phyloP scores from a whole-genome alignment of 306 rosid genomes.

The Cucurbita argyrosperma region DNA sequence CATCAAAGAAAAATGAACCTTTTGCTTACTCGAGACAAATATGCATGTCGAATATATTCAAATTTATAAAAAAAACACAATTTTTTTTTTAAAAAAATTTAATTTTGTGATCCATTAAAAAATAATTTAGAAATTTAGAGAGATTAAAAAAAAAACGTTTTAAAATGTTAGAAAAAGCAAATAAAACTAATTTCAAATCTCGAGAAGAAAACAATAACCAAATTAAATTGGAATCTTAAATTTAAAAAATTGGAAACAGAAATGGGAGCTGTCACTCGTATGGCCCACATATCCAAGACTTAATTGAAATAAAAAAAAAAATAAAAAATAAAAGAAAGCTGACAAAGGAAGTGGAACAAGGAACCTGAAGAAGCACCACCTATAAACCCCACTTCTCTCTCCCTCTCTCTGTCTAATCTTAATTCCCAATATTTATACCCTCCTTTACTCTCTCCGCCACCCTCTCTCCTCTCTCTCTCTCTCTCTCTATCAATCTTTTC shows the following conservation, averaged over 20 bases:
- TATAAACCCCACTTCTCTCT: not conserved
- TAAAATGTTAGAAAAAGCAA: too few species aligned
- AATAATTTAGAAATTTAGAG: too few species aligned
- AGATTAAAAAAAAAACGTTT: too few species aligned
- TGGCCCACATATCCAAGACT: constrained; percentile 1
- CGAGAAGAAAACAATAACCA: too few species aligned
- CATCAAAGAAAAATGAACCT: too few species aligned
- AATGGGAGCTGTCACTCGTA: not conserved
- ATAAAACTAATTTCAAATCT: too few species aligned
- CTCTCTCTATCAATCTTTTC: not conserved
- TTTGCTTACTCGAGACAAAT: too few species aligned
- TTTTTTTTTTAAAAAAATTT: too few species aligned
- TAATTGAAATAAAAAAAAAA: not conserved
- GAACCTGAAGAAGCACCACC: constrained; percentile 8
- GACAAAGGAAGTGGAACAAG: constrained; percentile 10
- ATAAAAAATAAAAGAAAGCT: not conserved
- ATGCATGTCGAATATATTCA: too few species aligned
- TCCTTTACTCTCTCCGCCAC: constrained; percentile 13
- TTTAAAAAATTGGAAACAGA: not conserved
- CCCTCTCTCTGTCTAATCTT: not conserved
- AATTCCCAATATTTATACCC: not conserved
- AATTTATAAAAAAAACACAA: too few species aligned
- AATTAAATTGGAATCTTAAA: too few species aligned
- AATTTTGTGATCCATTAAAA: too few species aligned
- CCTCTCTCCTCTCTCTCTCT: constrained; percentile 13